These are phyloP conservation scores for Colletotrichum sansevieriae DNA, from an alignment of 2,329 filamentous ascomycete species.

Conservation along the genomic window DNA sequence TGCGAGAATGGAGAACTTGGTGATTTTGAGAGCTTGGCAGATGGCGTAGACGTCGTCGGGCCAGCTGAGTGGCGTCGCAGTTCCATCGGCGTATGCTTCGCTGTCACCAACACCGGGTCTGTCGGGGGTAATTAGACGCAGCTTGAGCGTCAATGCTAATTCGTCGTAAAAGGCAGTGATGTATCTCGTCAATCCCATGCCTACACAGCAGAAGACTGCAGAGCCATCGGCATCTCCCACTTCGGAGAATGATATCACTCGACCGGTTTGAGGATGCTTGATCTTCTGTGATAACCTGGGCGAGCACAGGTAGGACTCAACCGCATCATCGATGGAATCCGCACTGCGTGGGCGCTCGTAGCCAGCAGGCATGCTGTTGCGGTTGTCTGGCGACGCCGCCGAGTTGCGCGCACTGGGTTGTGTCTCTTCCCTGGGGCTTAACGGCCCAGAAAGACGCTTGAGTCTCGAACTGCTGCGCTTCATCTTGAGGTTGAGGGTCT, in stretches of 20 bases:
- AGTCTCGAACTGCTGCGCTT: slow-evolving; percentile 71
- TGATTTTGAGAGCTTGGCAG: slow-evolving; percentile 91
- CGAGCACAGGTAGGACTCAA: slow-evolving; percentile 86
- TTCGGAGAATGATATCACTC: slow-evolving; percentile 94
- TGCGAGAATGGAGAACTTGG: slow-evolving; percentile 94
- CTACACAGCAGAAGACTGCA: slow-evolving; percentile 95
- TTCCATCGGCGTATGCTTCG: slow-evolving; percentile 84
- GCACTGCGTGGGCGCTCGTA: slow-evolving; percentile 83
- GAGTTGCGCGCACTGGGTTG: slow-evolving; percentile 29
- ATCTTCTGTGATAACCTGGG: slow-evolving; percentile 91
- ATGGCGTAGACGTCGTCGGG: slow-evolving; percentile 92
- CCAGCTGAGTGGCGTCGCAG: slow-evolving; percentile 91
- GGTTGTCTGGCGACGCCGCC: slow-evolving; percentile 46
- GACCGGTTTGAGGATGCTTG: slow-evolving; percentile 84
- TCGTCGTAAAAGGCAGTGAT: slow-evolving; percentile 98
- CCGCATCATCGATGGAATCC: slow-evolving; percentile 90
- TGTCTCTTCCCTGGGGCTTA: slow-evolving; percentile 58
- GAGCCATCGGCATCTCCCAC: slow-evolving; percentile 93
- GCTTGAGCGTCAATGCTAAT: slow-evolving; percentile 85
- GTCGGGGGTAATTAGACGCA: slow-evolving; percentile 93
- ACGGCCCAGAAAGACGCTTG: slow-evolving; percentile 67
- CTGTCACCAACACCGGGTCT: slow-evolving; percentile 94
- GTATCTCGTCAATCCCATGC: slow-evolving; percentile 96
- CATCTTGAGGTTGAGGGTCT: slow-evolving; percentile 56
- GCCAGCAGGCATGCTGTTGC: slow-evolving; percentile 56